Evolutionary conservation across 116 monocot genomes (phyloP).

Genomic region (Posidonia oceanica): DNA sequence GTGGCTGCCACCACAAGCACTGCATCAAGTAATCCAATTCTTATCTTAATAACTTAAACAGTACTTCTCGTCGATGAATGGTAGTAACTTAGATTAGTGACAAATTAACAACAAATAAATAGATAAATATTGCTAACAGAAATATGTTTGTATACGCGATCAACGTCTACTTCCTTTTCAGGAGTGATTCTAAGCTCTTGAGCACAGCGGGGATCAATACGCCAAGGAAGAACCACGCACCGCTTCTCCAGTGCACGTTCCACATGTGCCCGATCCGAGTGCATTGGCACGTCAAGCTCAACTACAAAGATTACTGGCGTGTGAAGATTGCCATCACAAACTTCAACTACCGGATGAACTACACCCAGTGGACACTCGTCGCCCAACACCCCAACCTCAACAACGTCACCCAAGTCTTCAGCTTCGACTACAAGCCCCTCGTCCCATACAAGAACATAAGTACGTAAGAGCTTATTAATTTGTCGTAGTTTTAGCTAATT

Average conservation of each 20-base stretch:
- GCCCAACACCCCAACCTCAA: constrained; percentile 26
- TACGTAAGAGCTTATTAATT: background rate
- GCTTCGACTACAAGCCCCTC: constrained; percentile 23
- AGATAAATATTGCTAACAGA: no score
- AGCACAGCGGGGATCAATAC: constrained; percentile 41
- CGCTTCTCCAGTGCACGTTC: constrained; percentile 27
- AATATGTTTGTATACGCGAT: background rate
- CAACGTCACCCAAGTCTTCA: constrained; percentile 9
- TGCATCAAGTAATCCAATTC: constrained; percentile 2
- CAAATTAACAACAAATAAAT: no score
- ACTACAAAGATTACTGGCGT: constrained; percentile 28
- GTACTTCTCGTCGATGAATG: no score
- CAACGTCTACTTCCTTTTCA: constrained; percentile 6
- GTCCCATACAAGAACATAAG: constrained; percentile 14
- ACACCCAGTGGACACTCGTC: constrained; percentile 26
- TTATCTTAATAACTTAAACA: no score
- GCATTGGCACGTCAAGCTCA: constrained; percentile 37
- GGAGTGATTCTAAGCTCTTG: constrained; percentile 49
- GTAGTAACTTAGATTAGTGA: no score
- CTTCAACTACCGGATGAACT: constrained; percentile 19
- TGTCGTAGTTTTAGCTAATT: background rate
- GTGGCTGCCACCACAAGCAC: constrained; percentile 12
- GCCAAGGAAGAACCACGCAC: constrained; percentile 31
- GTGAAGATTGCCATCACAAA: constrained; percentile 33
- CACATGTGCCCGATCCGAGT: constrained; percentile 32